A percentile compares a stretch with the other conserved stretches of the same genome.
Conservation (phyloP, 108 stramenopile species). For the Pseudonitzschia pungens region DNA sequence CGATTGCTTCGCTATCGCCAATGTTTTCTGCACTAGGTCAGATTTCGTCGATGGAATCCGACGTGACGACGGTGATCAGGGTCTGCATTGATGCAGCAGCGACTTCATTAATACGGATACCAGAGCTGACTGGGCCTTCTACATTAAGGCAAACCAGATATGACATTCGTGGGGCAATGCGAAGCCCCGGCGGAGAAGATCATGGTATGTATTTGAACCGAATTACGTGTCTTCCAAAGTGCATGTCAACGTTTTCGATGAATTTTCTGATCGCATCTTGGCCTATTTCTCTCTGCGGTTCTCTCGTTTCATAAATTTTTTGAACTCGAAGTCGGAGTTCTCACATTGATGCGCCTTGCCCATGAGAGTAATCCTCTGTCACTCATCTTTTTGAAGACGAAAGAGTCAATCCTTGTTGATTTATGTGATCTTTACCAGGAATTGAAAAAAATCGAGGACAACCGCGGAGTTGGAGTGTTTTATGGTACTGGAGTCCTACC, state of each 20-base stretch:
- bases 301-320: constrained; percentile 15
- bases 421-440: constrained; percentile 48
- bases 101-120: constrained; percentile 50
- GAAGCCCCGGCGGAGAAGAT: constrained; percentile 82
- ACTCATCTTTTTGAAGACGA: constrained; percentile 30
- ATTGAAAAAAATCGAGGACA: constrained; percentile 56
- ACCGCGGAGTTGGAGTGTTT: constrained; percentile 36
- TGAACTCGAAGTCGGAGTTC: constrained; percentile 42
- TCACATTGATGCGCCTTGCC: constrained; percentile 67
- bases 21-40: constrained; percentile 33
- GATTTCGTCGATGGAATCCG: constrained; percentile 5
- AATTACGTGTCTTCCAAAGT: neutral
- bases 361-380: constrained; percentile 54
- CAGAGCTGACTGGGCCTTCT: constrained; percentile 70
- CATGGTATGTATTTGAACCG: constrained; percentile 25
- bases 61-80: constrained; percentile 26
- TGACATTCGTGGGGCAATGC: constrained; percentile 81
- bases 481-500: constrained; percentile 63
- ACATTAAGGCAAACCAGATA: constrained; percentile 59
- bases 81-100: constrained; percentile 41
- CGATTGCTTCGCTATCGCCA: constrained; percentile 62
- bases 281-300: neutral
- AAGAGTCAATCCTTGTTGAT: constrained; percentile 39
- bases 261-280: too few species aligned
- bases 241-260: too few species aligned